Conservation (phyloP, 495 filamentous ascomycete species). For the Podospora conica region DNA sequence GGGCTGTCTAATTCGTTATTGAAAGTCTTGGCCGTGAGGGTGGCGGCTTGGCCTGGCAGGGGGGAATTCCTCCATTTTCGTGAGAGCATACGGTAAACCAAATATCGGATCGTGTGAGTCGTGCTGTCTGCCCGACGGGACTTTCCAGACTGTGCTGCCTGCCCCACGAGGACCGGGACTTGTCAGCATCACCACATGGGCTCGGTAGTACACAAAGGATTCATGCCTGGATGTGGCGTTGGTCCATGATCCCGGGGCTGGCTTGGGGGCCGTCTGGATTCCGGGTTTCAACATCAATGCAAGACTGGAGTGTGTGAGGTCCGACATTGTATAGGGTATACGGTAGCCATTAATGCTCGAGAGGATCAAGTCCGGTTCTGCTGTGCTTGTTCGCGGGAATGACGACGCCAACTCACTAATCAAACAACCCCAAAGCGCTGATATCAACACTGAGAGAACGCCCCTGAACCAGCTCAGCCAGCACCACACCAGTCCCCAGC, state of each 20-base stretch:
- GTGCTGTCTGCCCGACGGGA: neutral
- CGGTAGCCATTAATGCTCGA: neutral
- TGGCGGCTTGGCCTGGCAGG: too few relatives aligned
- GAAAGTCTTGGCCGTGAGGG: too few relatives aligned
- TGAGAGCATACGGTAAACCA: too few relatives aligned
- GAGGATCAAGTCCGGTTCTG: neutral
- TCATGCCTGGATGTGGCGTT: neutral
- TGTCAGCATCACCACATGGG: neutral
- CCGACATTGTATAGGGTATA: neutral
- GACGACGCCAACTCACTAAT: neutral
- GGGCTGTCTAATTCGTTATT: too few relatives aligned
- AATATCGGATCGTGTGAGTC: neutral
- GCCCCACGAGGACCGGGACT: neutral
- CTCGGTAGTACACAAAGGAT: neutral
- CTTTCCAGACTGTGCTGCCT: neutral
- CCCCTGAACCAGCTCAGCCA: conserved; percentile 57
- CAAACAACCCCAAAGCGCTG: conserved; percentile 6
- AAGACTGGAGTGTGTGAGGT: neutral
- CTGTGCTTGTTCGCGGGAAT: neutral
- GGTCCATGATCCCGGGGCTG: neutral
- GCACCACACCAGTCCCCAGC: conserved; percentile 60
- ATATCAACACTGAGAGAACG: conserved; percentile 46
- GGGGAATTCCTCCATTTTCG: too few relatives aligned
- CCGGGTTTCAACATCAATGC: neutral
- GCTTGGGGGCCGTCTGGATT: neutral